Evolutionary conservation across 257 asterid genomes (phyloP).

Genomic region (Nicotiana obtusifolia): DNA sequence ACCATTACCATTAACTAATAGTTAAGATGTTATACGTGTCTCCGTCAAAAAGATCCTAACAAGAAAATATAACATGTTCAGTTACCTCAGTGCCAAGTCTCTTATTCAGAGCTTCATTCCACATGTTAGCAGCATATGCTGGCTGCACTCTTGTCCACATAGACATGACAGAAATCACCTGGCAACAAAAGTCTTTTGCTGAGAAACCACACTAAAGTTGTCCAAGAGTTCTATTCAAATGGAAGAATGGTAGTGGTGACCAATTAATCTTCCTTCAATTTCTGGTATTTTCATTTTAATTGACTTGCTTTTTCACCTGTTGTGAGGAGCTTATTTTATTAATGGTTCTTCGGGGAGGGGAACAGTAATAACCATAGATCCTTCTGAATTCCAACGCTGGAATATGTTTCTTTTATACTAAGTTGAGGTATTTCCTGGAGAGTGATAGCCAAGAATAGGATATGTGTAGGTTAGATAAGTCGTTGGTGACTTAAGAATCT

Average conservation of each 20-base stretch:
- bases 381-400: neutral
- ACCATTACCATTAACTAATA: neutral
- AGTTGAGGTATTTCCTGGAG: neutral
- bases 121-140: conserved; percentile 98
- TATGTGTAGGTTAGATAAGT: neutral
- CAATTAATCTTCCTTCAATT: neutral
- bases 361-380: neutral
- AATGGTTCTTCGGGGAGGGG: neutral
- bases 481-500: neutral
- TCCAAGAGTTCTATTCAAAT: conserved; percentile 6
- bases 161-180: conserved; percentile 99
- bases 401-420: neutral
- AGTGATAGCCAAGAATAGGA: neutral
- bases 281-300: neutral
- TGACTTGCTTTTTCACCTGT: neutral
- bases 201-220: conserved; percentile 13
- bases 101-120: conserved; percentile 99
- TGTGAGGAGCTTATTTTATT: neutral
- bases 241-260: neutral
- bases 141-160: conserved; percentile 99
- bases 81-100: conserved; percentile 93
- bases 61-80: neutral
- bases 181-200: conserved; percentile 19
- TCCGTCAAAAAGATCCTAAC: neutral
- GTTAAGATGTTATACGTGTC: neutral